These are phyloP conservation scores for Tolypocladium nubicola DNA, from an alignment of 2,329 filamentous ascomycete genomes.

Conservation along the genomic window DNA sequence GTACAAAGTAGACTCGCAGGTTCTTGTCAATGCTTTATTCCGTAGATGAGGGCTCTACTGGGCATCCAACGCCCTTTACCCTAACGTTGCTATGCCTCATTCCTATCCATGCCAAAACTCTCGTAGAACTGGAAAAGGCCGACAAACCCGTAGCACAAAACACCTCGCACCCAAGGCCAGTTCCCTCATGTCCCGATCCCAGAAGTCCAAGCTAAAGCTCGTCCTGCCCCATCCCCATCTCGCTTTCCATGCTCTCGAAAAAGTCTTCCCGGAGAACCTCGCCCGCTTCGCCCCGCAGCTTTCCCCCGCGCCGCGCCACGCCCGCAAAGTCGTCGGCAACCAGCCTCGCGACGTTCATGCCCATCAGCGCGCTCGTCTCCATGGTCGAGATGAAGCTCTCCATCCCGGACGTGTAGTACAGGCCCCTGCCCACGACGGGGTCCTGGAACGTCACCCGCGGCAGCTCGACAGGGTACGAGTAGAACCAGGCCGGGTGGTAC, in stretches of 20 bases:
- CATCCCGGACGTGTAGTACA: conserved; percentile 68
- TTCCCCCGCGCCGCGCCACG: conserved; percentile 1
- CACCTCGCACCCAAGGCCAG: neutral
- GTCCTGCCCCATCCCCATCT: conserved; percentile 6
- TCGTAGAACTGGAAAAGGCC: neutral
- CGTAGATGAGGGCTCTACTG: neutral
- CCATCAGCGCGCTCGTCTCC: conserved; percentile 92
- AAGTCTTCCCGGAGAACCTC: conserved; percentile 3
- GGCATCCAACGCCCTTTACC: too few relatives aligned
- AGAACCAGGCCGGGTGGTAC: conserved; percentile 68
- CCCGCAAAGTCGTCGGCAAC: conserved; percentile 49
- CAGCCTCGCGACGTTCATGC: conserved; percentile 69
- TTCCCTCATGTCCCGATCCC: neutral
- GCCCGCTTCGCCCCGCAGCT: neutral
- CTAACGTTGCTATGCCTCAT: too few relatives aligned
- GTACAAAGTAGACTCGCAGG: too few relatives aligned
- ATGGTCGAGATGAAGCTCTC: conserved; percentile 95
- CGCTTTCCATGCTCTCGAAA: conserved; percentile 8
- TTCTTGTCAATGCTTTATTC: neutral
- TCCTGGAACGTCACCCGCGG: conserved; percentile 84
- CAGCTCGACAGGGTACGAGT: conserved; percentile 77
- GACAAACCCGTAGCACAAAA: neutral
- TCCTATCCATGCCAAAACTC: neutral
- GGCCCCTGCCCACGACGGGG: conserved; percentile 50
- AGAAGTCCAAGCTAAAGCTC: conserved; percentile 4